Conservation (phyloP, 2,329 filamentous ascomycete genomes). For the Aureobasidium sp. region DNA sequence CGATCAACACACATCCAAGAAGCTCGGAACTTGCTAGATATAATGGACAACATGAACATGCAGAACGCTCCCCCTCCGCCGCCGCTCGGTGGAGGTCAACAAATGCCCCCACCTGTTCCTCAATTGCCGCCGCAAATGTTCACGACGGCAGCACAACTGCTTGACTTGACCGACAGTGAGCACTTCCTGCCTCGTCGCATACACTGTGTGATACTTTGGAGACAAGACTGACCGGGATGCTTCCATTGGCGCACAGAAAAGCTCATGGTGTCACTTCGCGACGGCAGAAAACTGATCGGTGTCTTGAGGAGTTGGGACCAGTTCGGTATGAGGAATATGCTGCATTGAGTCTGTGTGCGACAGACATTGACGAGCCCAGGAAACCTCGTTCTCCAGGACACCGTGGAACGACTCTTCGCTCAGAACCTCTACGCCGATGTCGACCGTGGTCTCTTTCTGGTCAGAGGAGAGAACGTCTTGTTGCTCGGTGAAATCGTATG, state of each 20-base stretch:
- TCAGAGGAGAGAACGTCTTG: slow-evolving; percentile 94
- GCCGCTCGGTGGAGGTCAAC: slow-evolving; percentile 12
- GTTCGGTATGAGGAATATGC: slow-evolving; percentile 58
- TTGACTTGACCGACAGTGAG: slow-evolving; percentile 97
- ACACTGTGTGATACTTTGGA: neutral
- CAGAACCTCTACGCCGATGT: slow-evolving; percentile 73
- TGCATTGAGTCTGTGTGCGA: no score
- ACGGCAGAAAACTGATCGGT: slow-evolving; percentile 88
- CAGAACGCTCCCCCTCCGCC: slow-evolving; percentile 22
- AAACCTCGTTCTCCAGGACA: slow-evolving; percentile 90
- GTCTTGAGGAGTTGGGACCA: slow-evolving; percentile 95
- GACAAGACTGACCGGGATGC: slow-evolving; percentile 22
- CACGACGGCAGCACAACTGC: slow-evolving; percentile 87
- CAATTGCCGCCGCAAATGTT: slow-evolving; percentile 94
- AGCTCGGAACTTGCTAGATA: neutral
- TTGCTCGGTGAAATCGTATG: slow-evolving; percentile 79
- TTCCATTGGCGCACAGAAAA: slow-evolving; percentile 60
- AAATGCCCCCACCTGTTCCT: slow-evolving; percentile 36
- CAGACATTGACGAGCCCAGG: slow-evolving; percentile 43
- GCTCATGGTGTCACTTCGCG: slow-evolving; percentile 80
- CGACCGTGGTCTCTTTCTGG: slow-evolving; percentile 76
- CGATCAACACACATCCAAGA: neutral
- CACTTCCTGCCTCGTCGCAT: slow-evolving; percentile 16
- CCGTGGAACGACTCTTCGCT: slow-evolving; percentile 78
- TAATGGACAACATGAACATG: slow-evolving; percentile 28